These are phyloP conservation scores for Colletotrichum chlorophyti DNA, from an alignment of 2,329 filamentous ascomycete species.

Conservation along the genomic window DNA sequence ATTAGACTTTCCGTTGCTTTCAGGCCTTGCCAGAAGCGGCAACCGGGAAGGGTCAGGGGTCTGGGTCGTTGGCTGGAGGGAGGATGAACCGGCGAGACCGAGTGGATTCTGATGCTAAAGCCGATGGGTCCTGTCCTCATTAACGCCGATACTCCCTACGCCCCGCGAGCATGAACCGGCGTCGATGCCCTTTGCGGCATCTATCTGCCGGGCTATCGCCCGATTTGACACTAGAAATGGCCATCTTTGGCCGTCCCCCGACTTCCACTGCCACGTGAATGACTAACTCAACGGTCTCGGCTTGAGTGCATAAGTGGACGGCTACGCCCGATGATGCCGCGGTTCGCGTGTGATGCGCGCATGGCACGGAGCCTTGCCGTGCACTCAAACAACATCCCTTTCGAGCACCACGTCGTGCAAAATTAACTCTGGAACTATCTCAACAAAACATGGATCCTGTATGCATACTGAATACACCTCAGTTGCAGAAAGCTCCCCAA, in stretches of 20 bases:
- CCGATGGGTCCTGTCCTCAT: constrained; percentile 13
- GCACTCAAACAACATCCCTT: background rate
- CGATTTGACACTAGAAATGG: background rate
- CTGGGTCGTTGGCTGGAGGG: constrained; percentile 8
- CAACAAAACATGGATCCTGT: background rate
- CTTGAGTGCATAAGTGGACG: background rate
- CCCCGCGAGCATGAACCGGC: constrained; percentile 5
- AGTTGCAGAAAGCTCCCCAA: no score
- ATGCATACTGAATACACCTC: no score
- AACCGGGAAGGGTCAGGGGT: constrained; percentile 8
- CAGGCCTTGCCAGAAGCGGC: constrained; percentile 20
- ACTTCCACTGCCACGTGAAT: constrained; percentile 4
- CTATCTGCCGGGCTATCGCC: background rate
- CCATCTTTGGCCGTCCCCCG: background rate
- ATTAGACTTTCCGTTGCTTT: constrained; percentile 24
- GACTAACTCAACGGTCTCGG: constrained; percentile 8
- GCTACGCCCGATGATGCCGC: background rate
- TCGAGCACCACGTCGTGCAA: no score
- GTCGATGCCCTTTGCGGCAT: constrained; percentile 10
- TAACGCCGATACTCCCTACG: constrained; percentile 15
- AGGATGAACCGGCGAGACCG: constrained; percentile 13
- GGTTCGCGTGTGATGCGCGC: background rate
- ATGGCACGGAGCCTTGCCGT: background rate
- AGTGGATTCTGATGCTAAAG: constrained; percentile 14
- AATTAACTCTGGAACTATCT: background rate